phyloP scores from a whole-genome alignment of 768 basidiomycete genomes.

The Coprinellus micaceus region DNA sequence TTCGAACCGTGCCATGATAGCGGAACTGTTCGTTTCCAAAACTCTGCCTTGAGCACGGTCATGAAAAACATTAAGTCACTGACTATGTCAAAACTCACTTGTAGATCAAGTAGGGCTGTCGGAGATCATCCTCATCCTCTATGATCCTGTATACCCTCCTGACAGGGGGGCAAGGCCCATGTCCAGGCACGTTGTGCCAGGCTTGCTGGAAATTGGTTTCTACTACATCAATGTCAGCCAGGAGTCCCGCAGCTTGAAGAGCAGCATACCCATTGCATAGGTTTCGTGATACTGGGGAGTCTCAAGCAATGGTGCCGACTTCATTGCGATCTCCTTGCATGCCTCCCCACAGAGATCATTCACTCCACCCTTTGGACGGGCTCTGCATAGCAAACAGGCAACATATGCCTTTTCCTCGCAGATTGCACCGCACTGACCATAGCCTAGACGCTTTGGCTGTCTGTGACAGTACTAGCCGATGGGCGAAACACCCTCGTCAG shows the following conservation, averaged over 20 bases:
- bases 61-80: too few species aligned
- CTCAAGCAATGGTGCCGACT: constrained; percentile 23
- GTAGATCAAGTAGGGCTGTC: constrained; percentile 10
- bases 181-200: too few species aligned
- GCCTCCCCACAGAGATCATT: constrained; percentile 25
- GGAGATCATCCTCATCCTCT: constrained; percentile 21
- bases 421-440: constrained; percentile 22
- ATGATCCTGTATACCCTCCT: constrained; percentile 29
- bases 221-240: too few species aligned
- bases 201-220: constrained; percentile 24
- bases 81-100: too few species aligned
- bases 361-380: constrained; percentile 20
- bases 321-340: constrained; percentile 22
- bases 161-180: constrained; percentile 18
- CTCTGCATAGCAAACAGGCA: constrained; percentile 25
- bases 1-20: constrained; percentile 15
- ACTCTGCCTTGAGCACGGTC: neutral
- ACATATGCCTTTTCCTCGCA: constrained; percentile 22
- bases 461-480: constrained; percentile 26
- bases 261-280: constrained; percentile 18
- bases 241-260: too few species aligned
- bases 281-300: constrained; percentile 22
- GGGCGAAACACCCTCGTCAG: neutral
- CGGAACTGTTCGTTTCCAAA: constrained; percentile 10
- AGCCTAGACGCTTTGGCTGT: constrained; percentile 18